Percentiles rank a stretch among this genome's conserved stretches.
phyloP scores from a whole-genome alignment of 2,329 filamentous ascomycete species.

The Epichloe sibirici region DNA sequence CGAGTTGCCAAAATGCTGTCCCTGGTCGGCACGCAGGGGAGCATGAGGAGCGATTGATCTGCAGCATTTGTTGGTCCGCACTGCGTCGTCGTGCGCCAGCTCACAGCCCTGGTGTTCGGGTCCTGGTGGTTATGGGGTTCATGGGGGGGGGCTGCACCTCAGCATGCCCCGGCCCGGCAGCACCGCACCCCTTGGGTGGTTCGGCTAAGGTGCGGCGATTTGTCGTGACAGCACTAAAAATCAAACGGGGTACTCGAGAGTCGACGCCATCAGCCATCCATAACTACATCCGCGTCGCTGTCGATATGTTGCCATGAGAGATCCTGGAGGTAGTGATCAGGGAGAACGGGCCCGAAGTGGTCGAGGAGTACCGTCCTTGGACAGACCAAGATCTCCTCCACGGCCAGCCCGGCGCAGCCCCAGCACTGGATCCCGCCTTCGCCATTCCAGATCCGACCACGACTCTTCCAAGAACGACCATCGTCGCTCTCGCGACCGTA shows the following conservation, averaged over 20 bases:
- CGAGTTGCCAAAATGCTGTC: not conserved
- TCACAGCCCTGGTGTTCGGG: not conserved
- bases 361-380: slow-evolving; percentile 21
- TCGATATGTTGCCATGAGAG: slow-evolving; percentile 30
- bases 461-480: slow-evolving; percentile 21
- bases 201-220: slow-evolving; percentile 30
- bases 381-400: slow-evolving; percentile 21
- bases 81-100: not conserved
- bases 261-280: slow-evolving; percentile 17
- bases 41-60: not conserved
- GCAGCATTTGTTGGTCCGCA: not conserved
- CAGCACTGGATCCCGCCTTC: slow-evolving; percentile 19
- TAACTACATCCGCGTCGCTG: slow-evolving; percentile 22
- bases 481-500: slow-evolving; percentile 26
- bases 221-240: slow-evolving; percentile 26
- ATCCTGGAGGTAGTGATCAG: slow-evolving; percentile 23
- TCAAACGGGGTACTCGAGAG: slow-evolving; percentile 18
- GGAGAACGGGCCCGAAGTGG: slow-evolving; percentile 25
- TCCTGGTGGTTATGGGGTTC: not conserved
- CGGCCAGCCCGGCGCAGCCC: slow-evolving; percentile 19
- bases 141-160: not conserved
- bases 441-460: slow-evolving; percentile 20
- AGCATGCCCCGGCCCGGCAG: not conserved
- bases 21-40: not conserved
- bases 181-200: slow-evolving; percentile 2